Percentiles rank a stretch among this genome's conserved stretches.
Conservation (phyloP, 306 rosid genomes). For the Glycine latifolia region DNA sequence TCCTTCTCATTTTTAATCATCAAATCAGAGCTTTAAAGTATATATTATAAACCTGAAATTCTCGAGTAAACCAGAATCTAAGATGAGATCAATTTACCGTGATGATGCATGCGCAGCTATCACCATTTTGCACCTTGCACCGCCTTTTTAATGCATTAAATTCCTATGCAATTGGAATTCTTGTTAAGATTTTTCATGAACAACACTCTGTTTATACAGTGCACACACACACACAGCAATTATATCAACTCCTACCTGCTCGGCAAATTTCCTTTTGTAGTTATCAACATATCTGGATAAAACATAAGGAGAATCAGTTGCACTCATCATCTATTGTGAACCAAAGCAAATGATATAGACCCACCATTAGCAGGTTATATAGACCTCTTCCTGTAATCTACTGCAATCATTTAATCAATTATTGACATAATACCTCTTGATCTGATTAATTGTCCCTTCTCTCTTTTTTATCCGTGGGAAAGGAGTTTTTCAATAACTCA, state of each 20-base stretch:
- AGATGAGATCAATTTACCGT: slow-evolving; percentile 59
- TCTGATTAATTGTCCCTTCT: slow-evolving; percentile 17
- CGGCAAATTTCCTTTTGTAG: slow-evolving; percentile 78
- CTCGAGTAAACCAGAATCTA: slow-evolving; percentile 29
- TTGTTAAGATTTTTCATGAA: slow-evolving; percentile 33
- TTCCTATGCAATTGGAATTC: slow-evolving; percentile 64
- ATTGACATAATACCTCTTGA: slow-evolving; percentile 8
- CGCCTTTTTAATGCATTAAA: slow-evolving; percentile 77
- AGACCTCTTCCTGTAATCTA: too few species aligned
- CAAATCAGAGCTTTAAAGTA: slow-evolving; percentile 28
- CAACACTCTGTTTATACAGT: slow-evolving; percentile 1
- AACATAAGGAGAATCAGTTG: slow-evolving; percentile 59
- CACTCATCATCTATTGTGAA: slow-evolving; percentile 43
- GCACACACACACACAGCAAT: slow-evolving; percentile 29
- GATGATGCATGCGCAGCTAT: slow-evolving; percentile 72
- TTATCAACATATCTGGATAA: slow-evolving; percentile 70
- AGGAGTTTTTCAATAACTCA: too few species aligned
- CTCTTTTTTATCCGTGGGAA: too few species aligned
- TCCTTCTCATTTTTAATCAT: not conserved
- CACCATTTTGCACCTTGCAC: slow-evolving; percentile 57
- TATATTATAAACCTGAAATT: slow-evolving; percentile 29
- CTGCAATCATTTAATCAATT: not conserved
- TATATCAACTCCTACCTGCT: slow-evolving; percentile 66
- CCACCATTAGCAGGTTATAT: slow-evolving; percentile 28
- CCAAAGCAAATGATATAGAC: slow-evolving; percentile 41